Percentiles rank a stretch among this genome's conserved stretches.
These are phyloP conservation scores for Neopestalotiopsis sp. DNA, from an alignment of 2,329 filamentous ascomycete species.

Conservation along the genomic window DNA sequence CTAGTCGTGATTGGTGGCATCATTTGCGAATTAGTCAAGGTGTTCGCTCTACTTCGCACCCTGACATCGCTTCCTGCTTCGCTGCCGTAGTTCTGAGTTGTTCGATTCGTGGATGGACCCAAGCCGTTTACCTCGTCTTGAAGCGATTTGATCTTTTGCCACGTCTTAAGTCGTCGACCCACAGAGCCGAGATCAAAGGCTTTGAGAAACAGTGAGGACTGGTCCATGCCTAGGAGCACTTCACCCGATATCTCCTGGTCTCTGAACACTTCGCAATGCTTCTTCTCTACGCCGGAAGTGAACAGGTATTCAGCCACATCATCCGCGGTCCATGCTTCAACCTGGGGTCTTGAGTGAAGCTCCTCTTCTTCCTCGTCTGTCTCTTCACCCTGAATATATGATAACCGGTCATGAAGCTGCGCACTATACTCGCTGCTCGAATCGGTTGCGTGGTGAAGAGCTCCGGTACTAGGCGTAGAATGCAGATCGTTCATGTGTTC, in stretches of 20 bases:
- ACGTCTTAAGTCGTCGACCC: constrained; percentile 87
- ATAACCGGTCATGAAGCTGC: constrained; percentile 76
- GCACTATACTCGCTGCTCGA: constrained; percentile 92
- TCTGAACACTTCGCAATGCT: constrained; percentile 91
- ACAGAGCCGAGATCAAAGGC: constrained; percentile 94
- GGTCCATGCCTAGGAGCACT: constrained; percentile 92
- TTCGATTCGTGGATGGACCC: constrained; percentile 46
- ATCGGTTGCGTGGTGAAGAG: constrained; percentile 66
- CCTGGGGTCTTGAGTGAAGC: constrained; percentile 72
- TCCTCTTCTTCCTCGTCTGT: constrained; percentile 90
- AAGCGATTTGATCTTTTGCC: constrained; percentile 93
- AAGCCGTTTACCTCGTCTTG: constrained; percentile 81
- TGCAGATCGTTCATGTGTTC: constrained; percentile 92
- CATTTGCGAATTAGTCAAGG: constrained; percentile 56
- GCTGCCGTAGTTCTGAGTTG: constrained; percentile 62
- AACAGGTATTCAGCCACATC: constrained; percentile 91
- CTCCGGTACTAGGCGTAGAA: constrained; percentile 57
- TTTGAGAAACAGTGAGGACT: constrained; percentile 93
- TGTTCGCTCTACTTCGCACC: constrained; percentile 62
- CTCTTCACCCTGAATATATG: constrained; percentile 92
- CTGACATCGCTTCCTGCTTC: constrained; percentile 63
- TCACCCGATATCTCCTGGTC: constrained; percentile 97
- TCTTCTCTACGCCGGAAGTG: constrained; percentile 81
- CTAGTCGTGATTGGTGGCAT: constrained; percentile 49
- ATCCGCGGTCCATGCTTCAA: constrained; percentile 78